A percentile compares a stretch with the other conserved stretches of the same genome.
Evolutionary conservation across 2,329 filamentous ascomycete genomes (phyloP).

Genomic region (Alternaria arbusti): DNA sequence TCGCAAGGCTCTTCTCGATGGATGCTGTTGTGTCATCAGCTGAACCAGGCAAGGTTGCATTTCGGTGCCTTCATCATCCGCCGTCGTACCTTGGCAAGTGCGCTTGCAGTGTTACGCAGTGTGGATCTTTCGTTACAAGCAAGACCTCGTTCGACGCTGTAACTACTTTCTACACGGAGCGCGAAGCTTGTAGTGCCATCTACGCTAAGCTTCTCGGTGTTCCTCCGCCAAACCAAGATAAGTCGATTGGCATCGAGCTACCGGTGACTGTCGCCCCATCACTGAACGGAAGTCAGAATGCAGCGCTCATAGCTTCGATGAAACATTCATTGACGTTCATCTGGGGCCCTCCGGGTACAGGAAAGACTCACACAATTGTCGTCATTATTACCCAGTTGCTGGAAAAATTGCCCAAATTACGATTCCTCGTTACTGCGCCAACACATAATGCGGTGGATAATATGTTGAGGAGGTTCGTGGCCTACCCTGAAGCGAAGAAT

Average conservation of each 20-base stretch:
- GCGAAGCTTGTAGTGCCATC: constrained; percentile 44
- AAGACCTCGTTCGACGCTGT: constrained; percentile 52
- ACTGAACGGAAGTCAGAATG: constrained; percentile 48
- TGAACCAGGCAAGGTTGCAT: constrained; percentile 37
- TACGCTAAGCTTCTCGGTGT: constrained; percentile 27
- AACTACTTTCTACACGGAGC: constrained; percentile 35
- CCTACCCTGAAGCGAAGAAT: constrained; percentile 1
- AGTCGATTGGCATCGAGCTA: constrained; percentile 17
- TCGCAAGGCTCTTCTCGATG: constrained; percentile 41
- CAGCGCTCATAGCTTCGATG: constrained; percentile 42
- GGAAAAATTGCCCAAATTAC: constrained; percentile 18
- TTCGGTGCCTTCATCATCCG: constrained; percentile 50
- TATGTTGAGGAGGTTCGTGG: constrained; percentile 43
- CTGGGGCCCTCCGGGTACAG: constrained; percentile 56
- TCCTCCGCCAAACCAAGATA: constrained; percentile 10
- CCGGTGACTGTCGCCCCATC: constrained; percentile 10
- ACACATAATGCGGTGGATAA: constrained; percentile 58
- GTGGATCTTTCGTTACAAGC: constrained; percentile 52
- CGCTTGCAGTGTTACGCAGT: constrained; percentile 49
- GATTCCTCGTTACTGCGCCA: constrained; percentile 51
- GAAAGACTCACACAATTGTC: constrained; percentile 54
- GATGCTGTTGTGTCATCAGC: constrained; percentile 49
- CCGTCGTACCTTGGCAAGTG: constrained; percentile 47
- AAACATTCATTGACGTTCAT: constrained; percentile 47
- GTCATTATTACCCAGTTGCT: constrained; percentile 48